phyloP scores from a whole-genome alignment of 2,329 filamentous ascomycete species.

The Pseudogymnoascus sp. region DNA sequence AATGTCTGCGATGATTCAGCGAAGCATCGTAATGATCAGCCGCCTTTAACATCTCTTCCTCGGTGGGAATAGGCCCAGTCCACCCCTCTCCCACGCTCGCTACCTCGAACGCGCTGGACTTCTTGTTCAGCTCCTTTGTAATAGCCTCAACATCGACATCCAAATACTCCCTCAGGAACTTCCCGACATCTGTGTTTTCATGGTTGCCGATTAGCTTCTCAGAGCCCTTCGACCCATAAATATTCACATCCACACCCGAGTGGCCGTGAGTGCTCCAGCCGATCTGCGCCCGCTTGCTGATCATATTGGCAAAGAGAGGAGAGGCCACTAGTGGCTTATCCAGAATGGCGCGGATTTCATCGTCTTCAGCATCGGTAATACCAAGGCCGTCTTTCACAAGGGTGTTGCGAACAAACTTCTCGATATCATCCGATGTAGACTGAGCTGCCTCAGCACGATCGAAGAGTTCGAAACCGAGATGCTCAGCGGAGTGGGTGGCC shows the following conservation, averaged over 20 bases:
- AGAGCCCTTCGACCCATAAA: conserved; percentile 71
- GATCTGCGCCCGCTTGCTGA: conserved; percentile 78
- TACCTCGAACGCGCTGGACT: conserved; percentile 16
- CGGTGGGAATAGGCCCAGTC: conserved; percentile 21
- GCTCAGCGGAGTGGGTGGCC: conserved; percentile 65
- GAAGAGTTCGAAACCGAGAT: conserved; percentile 55
- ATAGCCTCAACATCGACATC: conserved; percentile 70
- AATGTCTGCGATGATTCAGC: background rate
- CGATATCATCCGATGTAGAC: conserved; percentile 35
- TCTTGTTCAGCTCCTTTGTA: conserved; percentile 56
- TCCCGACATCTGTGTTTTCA: conserved; percentile 88
- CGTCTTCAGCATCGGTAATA: conserved; percentile 61
- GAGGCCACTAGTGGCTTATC: conserved; percentile 46
- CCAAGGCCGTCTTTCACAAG: conserved; percentile 67
- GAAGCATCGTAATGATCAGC: background rate
- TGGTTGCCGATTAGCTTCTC: conserved; percentile 71
- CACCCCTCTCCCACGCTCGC: conserved; percentile 13
- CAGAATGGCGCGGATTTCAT: conserved; percentile 62
- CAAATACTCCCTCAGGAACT: conserved; percentile 72
- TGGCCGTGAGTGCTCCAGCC: conserved; percentile 96
- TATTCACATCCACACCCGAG: conserved; percentile 89
- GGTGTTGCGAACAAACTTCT: conserved; percentile 56
- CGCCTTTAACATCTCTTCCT: conserved; percentile 15
- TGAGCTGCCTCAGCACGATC: conserved; percentile 35
- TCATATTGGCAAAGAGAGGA: conserved; percentile 68